These are phyloP conservation scores for Gloeopeniophorella convolvens DNA, from an alignment of 768 basidiomycete species.

Conservation along the genomic window DNA sequence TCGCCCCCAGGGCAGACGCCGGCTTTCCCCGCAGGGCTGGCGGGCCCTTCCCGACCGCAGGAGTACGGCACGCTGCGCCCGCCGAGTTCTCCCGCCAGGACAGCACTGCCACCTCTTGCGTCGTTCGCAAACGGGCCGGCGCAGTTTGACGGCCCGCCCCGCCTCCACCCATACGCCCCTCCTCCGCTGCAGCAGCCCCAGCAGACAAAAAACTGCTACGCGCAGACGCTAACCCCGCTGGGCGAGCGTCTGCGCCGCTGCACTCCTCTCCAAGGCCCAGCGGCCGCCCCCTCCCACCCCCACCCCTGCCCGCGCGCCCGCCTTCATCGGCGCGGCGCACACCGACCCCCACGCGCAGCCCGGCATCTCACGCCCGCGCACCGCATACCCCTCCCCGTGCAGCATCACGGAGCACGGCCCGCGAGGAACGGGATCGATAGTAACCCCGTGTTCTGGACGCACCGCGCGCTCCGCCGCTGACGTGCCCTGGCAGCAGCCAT, in stretches of 20 bases:
- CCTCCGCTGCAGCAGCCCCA: slow-evolving; percentile 13
- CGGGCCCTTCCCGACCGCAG: slow-evolving; percentile 1
- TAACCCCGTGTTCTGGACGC: not conserved
- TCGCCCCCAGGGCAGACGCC: slow-evolving; percentile 1
- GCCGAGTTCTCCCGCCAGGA: slow-evolving; percentile 9
- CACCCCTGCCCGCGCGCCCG: slow-evolving; percentile 8
- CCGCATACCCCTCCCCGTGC: slow-evolving; percentile 3
- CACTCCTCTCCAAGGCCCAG: slow-evolving; percentile 20
- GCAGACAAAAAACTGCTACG: slow-evolving; percentile 22
- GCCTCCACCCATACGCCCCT: slow-evolving; percentile 16
- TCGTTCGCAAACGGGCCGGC: slow-evolving; percentile 10
- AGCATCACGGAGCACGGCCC: slow-evolving; percentile 1
- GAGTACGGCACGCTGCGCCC: slow-evolving; percentile 2
- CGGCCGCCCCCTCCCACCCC: slow-evolving; percentile 16
- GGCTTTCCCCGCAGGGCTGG: not conserved
- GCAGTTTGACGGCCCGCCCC: slow-evolving; percentile 7
- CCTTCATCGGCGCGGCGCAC: not conserved
- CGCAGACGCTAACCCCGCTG: slow-evolving; percentile 24
- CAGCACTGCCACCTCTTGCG: slow-evolving; percentile 7
- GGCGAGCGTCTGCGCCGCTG: slow-evolving; percentile 23
- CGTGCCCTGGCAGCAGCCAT: not conserved
- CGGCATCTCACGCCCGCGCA: not conserved
- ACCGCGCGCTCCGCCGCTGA: not conserved
- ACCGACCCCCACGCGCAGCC: slow-evolving; percentile 10
- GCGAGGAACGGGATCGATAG: slow-evolving; percentile 12